These are phyloP conservation scores for Phytopythium montanum DNA, from an alignment of 352 stramenopile species.

Conservation along the genomic window DNA sequence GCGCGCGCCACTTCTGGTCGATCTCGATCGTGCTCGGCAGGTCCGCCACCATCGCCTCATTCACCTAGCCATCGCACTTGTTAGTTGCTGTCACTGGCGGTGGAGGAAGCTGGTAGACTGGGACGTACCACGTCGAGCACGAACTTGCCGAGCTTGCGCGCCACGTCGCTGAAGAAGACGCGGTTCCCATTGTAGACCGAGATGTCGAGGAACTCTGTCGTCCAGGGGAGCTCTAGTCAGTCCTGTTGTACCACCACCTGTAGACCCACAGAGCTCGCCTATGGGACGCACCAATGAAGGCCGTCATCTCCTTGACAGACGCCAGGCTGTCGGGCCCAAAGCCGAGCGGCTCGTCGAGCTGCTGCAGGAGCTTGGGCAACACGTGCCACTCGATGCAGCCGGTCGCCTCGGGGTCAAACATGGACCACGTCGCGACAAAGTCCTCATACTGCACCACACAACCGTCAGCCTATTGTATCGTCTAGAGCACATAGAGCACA, in stretches of 20 bases:
- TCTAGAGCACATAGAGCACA: not conserved
- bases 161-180: conserved; percentile 57
- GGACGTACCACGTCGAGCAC: conserved; percentile 46
- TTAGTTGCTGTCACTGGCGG: too few species aligned
- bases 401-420: conserved; percentile 74
- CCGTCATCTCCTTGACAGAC: conserved; percentile 43
- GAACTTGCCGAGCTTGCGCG: conserved; percentile 53
- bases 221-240: not conserved
- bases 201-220: conserved; percentile 41
- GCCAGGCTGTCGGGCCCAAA: conserved; percentile 42
- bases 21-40: conserved; percentile 44
- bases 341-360: conserved; percentile 62
- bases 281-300: conserved; percentile 52
- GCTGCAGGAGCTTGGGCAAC: conserved; percentile 57
- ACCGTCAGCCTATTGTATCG: not conserved
- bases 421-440: conserved; percentile 51
- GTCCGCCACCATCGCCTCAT: conserved; percentile 34
- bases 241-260: not conserved
- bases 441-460: conserved; percentile 45
- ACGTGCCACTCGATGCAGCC: conserved; percentile 67
- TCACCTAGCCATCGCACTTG: conserved; percentile 24
- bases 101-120: not conserved
- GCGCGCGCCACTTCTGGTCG: conserved; percentile 46
- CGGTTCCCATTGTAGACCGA: conserved; percentile 48
- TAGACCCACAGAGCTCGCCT: not conserved